Evolutionary conservation across 129 eudicot species (phyloP).

Genomic region (Artemisia argyi): DNA sequence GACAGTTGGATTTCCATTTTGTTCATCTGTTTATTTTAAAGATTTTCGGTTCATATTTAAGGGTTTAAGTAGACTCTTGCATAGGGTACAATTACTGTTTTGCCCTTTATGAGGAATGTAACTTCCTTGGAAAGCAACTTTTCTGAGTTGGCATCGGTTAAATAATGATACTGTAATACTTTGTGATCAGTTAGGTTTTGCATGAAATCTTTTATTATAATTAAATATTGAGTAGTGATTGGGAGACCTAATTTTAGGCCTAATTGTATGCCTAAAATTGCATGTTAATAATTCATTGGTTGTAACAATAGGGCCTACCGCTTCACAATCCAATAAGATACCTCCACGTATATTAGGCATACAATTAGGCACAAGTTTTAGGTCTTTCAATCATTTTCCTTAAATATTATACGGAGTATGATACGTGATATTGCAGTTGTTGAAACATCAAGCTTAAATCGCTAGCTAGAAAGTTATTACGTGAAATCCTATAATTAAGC

Average conservation of each 20-base stretch:
- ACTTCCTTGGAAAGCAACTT: not conserved
- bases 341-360: too few relatives aligned
- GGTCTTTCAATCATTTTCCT: too few relatives aligned
- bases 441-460: constrained; percentile 1
- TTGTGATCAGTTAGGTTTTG: too few relatives aligned
- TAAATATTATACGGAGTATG: not conserved
- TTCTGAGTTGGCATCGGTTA: not conserved
- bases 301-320: too few relatives aligned
- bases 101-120: not conserved
- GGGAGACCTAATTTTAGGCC: too few relatives aligned
- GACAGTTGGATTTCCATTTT: constrained; percentile 20
- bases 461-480: not conserved
- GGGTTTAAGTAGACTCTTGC: constrained; percentile 16
- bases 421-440: constrained; percentile 11
- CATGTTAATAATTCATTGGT: too few relatives aligned
- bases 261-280: too few relatives aligned
- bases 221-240: too few relatives aligned
- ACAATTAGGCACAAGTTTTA: too few relatives aligned
- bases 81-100: not conserved
- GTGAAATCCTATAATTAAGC: too few relatives aligned
- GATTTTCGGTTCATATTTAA: not conserved
- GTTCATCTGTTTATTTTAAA: not conserved
- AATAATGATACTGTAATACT: not conserved
- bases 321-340: too few relatives aligned
- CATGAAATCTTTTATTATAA: too few relatives aligned